These are phyloP conservation scores for Garcileccinum viscosum DNA, from an alignment of 1,284 basidiomycete genomes.

Conservation along the genomic window DNA sequence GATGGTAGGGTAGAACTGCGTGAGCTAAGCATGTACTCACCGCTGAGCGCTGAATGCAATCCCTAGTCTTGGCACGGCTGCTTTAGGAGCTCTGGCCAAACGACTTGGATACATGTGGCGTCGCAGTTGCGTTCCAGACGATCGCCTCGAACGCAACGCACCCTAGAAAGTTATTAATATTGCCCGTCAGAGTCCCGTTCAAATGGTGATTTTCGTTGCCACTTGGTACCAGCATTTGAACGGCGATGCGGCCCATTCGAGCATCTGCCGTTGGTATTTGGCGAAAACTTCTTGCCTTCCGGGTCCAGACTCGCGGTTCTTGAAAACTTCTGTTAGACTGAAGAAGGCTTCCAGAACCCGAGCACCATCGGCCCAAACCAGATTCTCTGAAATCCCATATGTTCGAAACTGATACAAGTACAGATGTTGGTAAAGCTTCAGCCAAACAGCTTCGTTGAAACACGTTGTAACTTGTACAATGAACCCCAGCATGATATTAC, in stretches of 20 bases:
- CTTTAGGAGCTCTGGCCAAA: background rate
- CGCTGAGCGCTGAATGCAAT: too few relatives aligned
- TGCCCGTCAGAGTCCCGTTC: background rate
- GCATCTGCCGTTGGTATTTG: background rate
- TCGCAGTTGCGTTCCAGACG: background rate
- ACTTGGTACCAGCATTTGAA: background rate
- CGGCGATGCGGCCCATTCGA: background rate
- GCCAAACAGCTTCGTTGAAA: background rate
- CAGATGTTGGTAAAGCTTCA: background rate
- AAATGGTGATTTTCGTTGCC: background rate
- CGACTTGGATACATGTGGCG: background rate
- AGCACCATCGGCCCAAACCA: background rate
- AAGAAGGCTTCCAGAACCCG: too few relatives aligned
- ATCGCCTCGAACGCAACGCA: background rate
- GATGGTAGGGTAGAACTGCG: background rate
- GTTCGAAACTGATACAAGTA: background rate
- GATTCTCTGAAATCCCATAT: background rate
- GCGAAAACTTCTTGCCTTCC: background rate
- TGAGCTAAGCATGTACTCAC: background rate
- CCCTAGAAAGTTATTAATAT: background rate
- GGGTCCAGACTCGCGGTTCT: too few relatives aligned
- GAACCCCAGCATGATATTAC: too few relatives aligned
- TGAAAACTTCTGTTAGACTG: too few relatives aligned
- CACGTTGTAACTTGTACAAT: too few relatives aligned
- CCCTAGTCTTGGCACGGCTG: too few relatives aligned